Evolutionary conservation across 2,329 filamentous ascomycete genomes (phyloP), one percentile per base, ranked within the genome.

Genomic region (Aureobasidium sp.): DNA sequence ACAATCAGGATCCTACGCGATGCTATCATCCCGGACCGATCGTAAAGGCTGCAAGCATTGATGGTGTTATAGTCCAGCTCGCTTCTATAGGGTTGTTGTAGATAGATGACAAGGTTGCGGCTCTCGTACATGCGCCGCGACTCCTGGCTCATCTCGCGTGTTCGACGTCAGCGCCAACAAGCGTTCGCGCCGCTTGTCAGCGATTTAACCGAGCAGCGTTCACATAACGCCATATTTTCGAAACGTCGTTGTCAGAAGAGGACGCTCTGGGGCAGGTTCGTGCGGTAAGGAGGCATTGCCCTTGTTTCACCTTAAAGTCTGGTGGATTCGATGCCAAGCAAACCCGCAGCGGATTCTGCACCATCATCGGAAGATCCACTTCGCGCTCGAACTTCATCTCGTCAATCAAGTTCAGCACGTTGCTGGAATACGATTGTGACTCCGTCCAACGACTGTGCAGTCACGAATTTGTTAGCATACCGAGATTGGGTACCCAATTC

Each of bases 81-180:
- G 59, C 59, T 61, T 61, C 46, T 50, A 48, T 42, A 41, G 20
- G 9, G 5, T 26, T 53, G 59, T 61, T 36, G 48, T 42, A 26
- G 48, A 46, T 53, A 53, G 59, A 61, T 61, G 48, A 61, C 20
- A 46, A 55, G 39, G 29, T 20, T 42, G 59, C 59, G 59, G 59
- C 58, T 61, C 58, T 61, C 32, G 36, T n/a, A 37, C 37, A 36
- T 12, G 27, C 36, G 39, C 36, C 32, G 36, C 15, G 7, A 55
- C 47, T 55, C 59, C 59, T 61, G 37, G 47, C 48, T 61, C 51
- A 61, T 61, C 48, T 61, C 59, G 48, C 37, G 37, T 47, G 48
- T 34, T 36, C 13, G 15, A 47, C 9, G 15, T 12, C 42, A 42
- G 42, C 55, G 42, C 41, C 41, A 48, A 48, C 32, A 9, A 37